Evolutionary conservation across 108 stramenopile genomes (phyloP), one percentile per base, ranked within the genome.

Genomic region (Pseudonitzschia multiseries): DNA sequence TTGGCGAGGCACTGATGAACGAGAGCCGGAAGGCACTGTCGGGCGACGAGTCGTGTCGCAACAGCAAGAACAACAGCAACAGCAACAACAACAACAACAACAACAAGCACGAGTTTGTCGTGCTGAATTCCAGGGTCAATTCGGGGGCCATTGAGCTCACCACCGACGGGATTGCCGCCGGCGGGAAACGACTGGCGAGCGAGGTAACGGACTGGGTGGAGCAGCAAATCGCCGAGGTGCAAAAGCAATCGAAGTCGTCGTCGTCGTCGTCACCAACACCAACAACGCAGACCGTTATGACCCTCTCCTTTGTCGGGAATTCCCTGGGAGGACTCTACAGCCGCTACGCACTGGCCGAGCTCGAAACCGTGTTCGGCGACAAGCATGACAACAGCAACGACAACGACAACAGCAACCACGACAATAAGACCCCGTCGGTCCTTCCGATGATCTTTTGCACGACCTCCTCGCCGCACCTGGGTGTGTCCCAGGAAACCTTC

Each of bases 381-480:
- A 10, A 42, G 42, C 8, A 42, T 6, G 10, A 42, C 14, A 18
- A 48, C 1, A 10, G 1, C 46, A 48, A 48, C 46, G 46, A 48
- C 46, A 48, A 14, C 46, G 46, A 48, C 46, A 48, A 14, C 46
- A 10, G 12, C 46, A 48, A 48, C 46, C 8, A 14, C 46, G 18
- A 42, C 42, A 42, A 60, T 13, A 60, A 27, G 28, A 61, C 4
- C n/a, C 52, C n/a, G 81, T n/a, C n/a, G n/a, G n/a, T 78, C 73
- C 70, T 29, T 65, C 86, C 53, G 67, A 75, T 54, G 42, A 68
- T 87, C 13, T 87, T 90, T 68, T 86, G 87, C 66, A 83, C 89
- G 17, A 86, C 82, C 22, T 83, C 84, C n/a, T 75, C 85, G n/a
- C 89, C 89, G 28, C 87, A 87, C 75, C 77, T 90, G 53, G 89